Evolutionary conservation across 352 stramenopile genomes (phyloP), one percentile per base, ranked within the genome.

Genomic region (Plasmopara muralis): DNA sequence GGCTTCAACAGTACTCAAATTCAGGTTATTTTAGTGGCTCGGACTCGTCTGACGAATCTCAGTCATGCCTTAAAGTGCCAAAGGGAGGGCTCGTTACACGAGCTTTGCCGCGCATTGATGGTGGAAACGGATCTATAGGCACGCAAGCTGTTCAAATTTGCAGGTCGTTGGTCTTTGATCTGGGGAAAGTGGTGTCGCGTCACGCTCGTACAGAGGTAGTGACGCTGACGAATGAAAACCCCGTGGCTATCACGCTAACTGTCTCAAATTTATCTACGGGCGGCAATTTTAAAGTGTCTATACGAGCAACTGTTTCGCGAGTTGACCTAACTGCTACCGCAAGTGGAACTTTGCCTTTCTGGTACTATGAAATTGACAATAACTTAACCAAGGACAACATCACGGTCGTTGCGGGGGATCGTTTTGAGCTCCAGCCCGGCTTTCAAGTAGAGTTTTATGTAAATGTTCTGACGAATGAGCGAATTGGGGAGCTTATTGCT

Each of bases 151-250:
- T 61, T 42, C 40, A 55, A 43, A 38, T 72, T 10, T 87, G 74
- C 42, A 61, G 74, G 9, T 68, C 64, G 6, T 34, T 83, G 13
- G 14, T 74, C 6, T 60, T 85, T 25, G 58, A 81, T 15, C 47
- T 85, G 20, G 70, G 67, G 5, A 72, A 68, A 18, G 53, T 85
- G 16, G 66, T 70, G n/a, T 52, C 45, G 7, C 42, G 57, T 16
- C 62, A 47, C 5, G 46, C 44, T 30, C 62, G 56, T 16, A 62
- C 49, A 2, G 66, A 80, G 9, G 53, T 66, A n/a, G 43, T 87
- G 15, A 64, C 59, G 37, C 52, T 85, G 20, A 68, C 43, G 6
- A 87, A 85, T 48, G 30, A 62, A 34, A 83, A 83, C 49, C 74
- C 76, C 0, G 55, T 79, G 1, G 54, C 62, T 29, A 34, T 77